Evolutionary conservation across 768 basidiomycete species (phyloP).

Genomic region (Tricholoma furcatifolium): DNA sequence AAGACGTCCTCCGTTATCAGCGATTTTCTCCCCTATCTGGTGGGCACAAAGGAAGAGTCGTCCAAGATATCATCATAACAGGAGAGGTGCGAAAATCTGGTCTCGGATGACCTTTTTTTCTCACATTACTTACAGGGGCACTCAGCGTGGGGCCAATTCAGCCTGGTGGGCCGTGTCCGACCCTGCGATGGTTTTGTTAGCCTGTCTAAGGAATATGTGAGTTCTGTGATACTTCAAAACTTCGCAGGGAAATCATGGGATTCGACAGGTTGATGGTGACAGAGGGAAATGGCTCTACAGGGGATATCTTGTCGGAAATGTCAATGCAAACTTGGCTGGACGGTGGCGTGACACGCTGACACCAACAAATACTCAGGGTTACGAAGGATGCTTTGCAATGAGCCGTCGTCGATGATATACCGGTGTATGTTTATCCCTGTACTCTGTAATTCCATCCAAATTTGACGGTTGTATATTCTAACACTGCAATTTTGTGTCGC

Average conservation of each 20-base stretch:
- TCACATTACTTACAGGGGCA: constrained; percentile 56
- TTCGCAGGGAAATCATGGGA: neutral
- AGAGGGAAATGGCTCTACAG: constrained; percentile 86
- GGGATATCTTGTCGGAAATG: constrained; percentile 74
- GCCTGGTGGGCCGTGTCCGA: constrained; percentile 74
- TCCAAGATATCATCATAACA: constrained; percentile 65
- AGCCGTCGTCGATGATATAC: constrained; percentile 50
- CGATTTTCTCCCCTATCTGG: constrained; percentile 21
- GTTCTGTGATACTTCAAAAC: constrained; percentile 16
- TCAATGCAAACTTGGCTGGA: constrained; percentile 71
- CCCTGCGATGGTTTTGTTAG: constrained; percentile 80
- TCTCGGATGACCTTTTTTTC: neutral
- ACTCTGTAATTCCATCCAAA: constrained; percentile 1
- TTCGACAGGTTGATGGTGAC: constrained; percentile 59
- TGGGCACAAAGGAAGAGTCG: constrained; percentile 18
- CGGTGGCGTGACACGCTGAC: constrained; percentile 87
- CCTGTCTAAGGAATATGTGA: constrained; percentile 83
- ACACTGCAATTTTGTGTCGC: too few relatives aligned
- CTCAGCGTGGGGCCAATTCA: constrained; percentile 90
- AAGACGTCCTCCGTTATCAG: constrained; percentile 28
- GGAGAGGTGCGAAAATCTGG: constrained; percentile 58
- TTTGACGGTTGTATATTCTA: neutral
- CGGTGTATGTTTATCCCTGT: neutral
- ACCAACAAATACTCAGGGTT: constrained; percentile 58
- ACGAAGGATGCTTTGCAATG: constrained; percentile 87